These are phyloP conservation scores for Cyanophora paradoxa DNA, from an alignment of 78 protist genomes.

Conservation along the genomic window DNA sequence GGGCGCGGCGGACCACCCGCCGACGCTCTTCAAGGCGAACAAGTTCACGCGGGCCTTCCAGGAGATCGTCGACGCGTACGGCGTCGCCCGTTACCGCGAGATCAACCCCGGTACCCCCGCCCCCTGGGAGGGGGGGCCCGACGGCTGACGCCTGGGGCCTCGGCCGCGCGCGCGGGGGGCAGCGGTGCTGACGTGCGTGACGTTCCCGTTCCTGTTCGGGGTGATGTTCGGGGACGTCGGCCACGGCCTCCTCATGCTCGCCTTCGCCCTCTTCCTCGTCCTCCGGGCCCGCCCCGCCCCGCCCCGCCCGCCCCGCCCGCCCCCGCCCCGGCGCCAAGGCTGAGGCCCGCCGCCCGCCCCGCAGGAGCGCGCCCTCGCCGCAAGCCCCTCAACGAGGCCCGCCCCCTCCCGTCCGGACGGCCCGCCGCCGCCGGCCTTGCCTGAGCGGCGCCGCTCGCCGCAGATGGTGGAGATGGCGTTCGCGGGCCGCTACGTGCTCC, in stretches of 20 bases:
- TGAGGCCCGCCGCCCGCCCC: too few species aligned
- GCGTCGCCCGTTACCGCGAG: slow-evolving; percentile 91
- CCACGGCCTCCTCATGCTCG: slow-evolving; percentile 89
- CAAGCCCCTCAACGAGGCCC: too few species aligned
- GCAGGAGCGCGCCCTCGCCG: too few species aligned
- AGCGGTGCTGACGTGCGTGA: slow-evolving; percentile 81
- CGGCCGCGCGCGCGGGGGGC: too few species aligned
- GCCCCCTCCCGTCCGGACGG: too few species aligned
- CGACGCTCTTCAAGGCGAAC: slow-evolving; percentile 84
- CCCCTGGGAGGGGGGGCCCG: not conserved
- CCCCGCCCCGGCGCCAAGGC: too few species aligned
- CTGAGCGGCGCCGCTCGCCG: too few species aligned
- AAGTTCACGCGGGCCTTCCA: slow-evolving; percentile 77
- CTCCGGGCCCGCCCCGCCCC: too few species aligned
- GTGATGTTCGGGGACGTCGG: slow-evolving; percentile 99
- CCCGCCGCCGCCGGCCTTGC: too few species aligned
- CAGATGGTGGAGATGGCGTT: too few species aligned
- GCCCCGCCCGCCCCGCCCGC: too few species aligned
- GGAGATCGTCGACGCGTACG: slow-evolving; percentile 91
- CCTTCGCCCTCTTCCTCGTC: slow-evolving; percentile 45
- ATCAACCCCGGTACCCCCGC: slow-evolving; percentile 59
- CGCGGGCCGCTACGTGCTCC: slow-evolving; percentile 94
- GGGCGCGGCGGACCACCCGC: slow-evolving; percentile 68
- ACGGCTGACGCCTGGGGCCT: too few species aligned
- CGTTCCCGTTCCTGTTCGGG: slow-evolving; percentile 99